Evolutionary conservation across 306 rosid genomes (phyloP), one percentile per base, ranked within the genome.

Genomic region (Cucurbita moschata): DNA sequence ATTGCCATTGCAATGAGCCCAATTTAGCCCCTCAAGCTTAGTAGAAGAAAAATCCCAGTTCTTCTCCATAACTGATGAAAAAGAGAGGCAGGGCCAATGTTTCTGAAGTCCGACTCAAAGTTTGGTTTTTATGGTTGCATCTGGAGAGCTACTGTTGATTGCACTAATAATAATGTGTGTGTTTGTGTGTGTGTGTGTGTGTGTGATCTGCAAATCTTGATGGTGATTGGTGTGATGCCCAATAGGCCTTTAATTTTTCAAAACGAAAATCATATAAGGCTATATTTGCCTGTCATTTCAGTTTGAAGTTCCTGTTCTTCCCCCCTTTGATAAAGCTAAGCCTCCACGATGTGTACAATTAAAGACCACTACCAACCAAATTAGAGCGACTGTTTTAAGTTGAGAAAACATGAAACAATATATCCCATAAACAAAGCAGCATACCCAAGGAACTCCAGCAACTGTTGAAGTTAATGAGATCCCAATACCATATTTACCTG

Each of bases 191-290:
- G 83, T 81, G 77, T 21, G 23, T 21, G 23, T 21, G 23, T 21
- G 23, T 21, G 23, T 77, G 88, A 85, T 86, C 70, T 80, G 75
- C 84, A 78, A 76, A 79, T 82, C 84, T 70, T 80, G 91, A 84
- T 73, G 71, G 81, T 69, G 92, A 92, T 85, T 79, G 88, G 88
- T 54, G 85, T 77, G 79, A 79, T 78, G 83, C 60, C 74, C 82
- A 83, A 75, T 51, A 63, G 75, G 75, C 81, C 79, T 83, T 85
- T 82, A 74, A 80, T 83, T 83, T 78, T 87, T 86, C 88, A 84
- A 86, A 81, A 85, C 70, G 58, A 82, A 81, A 86, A 80, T 82
- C 49, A 51, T 75, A 80, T 86, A 85, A 91, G 92, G 86, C 76
- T 47, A 71, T 82, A 76, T 76, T 72, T 82, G 77, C 76, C 81